phyloP scores from a whole-genome alignment of 257 asterid species.

The Dorcoceras hygrometricum region DNA sequence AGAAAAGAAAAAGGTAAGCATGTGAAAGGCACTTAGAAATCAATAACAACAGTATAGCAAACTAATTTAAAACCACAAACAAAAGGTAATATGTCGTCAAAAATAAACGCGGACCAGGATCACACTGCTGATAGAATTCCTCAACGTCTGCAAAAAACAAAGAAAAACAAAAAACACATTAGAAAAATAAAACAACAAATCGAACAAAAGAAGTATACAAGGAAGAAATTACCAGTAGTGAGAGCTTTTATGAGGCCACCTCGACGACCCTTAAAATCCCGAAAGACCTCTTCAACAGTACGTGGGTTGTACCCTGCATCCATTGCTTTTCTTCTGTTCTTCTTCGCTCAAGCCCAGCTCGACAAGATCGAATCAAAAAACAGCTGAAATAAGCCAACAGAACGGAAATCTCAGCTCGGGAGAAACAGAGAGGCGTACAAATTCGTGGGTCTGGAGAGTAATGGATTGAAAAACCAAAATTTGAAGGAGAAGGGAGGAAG shows the following conservation, averaged over 20 bases:
- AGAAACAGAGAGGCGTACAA: background rate
- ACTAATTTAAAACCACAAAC: background rate
- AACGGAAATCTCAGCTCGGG: background rate
- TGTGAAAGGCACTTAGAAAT: background rate
- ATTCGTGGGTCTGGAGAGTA: conserved; percentile 18
- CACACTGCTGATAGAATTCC: conserved; percentile 55
- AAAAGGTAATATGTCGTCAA: background rate
- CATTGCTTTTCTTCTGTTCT: conserved; percentile 20
- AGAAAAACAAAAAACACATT: background rate
- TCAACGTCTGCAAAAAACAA: conserved; percentile 45
- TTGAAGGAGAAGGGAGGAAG: background rate
- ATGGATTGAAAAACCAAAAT: background rate
- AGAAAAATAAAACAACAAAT: too few species aligned
- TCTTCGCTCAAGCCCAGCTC: conserved; percentile 2
- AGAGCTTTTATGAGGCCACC: conserved; percentile 57
- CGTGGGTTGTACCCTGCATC: conserved; percentile 42
- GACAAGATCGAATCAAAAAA: conserved; percentile 5
- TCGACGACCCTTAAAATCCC: conserved; percentile 55
- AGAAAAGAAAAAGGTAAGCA: background rate
- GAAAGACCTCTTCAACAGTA: conserved; percentile 51
- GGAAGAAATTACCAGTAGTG: conserved; percentile 34
- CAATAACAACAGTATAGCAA: background rate
- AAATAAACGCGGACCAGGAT: conserved; percentile 39
- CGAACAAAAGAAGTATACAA: background rate
- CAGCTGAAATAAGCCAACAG: background rate